Conservation (phyloP, 2,329 filamentous ascomycete species). For the Ceratocystis ficicola region DNA sequence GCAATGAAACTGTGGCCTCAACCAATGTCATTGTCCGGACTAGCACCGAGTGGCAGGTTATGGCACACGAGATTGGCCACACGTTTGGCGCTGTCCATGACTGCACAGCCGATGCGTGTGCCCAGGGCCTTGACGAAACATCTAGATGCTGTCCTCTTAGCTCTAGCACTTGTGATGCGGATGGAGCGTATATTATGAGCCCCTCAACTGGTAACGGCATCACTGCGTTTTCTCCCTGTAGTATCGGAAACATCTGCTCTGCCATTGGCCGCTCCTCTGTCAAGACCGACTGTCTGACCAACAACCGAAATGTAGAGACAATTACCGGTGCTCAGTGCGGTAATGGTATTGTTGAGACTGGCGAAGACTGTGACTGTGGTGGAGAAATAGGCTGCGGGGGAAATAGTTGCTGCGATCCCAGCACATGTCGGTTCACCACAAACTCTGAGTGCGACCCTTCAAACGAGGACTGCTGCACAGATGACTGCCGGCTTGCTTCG, state of each 20-base stretch:
- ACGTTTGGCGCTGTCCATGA: conserved; percentile 96
- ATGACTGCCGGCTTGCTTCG: conserved; percentile 52
- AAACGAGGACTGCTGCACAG: conserved; percentile 72
- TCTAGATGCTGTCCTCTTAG: conserved; percentile 70
- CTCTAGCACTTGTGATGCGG: conserved; percentile 55
- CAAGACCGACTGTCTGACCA: conserved; percentile 63
- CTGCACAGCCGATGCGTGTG: conserved; percentile 59
- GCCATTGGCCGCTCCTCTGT: conserved; percentile 68
- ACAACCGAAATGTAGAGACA: conserved; percentile 71
- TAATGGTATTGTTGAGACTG: conserved; percentile 89
- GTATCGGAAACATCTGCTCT: conserved; percentile 85
- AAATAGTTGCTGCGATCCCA: conserved; percentile 73
- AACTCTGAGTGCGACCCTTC: conserved; percentile 65
- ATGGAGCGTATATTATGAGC: conserved; percentile 85
- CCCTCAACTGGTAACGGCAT: conserved; percentile 67
- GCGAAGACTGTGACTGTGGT: conserved; percentile 94
- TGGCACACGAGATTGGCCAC: conserved; percentile 87
- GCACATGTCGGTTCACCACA: conserved; percentile 71
- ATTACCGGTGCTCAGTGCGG: conserved; percentile 79
- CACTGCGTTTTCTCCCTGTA: conserved; percentile 72
- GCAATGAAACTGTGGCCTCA: conserved; percentile 63
- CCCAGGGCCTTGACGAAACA: conserved; percentile 40
- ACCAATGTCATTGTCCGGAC: conserved; percentile 85
- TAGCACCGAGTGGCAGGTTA: conserved; percentile 81
- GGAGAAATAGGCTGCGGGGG: conserved; percentile 56